Percentiles rank a stretch among this genome's conserved stretches.
Conservation (phyloP, 2,329 filamentous ascomycete species). For the Fusarium compactum region DNA sequence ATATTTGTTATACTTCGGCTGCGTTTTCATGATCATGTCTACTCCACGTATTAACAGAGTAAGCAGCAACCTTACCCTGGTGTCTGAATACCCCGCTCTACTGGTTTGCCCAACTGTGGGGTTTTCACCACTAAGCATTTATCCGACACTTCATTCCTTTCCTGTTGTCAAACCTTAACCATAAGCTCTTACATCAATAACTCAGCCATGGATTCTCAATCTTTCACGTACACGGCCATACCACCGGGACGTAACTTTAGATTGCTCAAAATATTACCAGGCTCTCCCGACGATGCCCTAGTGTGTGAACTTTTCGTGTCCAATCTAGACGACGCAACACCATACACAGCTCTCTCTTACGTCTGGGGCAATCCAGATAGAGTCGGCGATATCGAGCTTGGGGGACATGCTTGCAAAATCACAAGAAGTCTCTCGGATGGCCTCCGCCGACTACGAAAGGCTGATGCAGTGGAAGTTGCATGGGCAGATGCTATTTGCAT, state of each 20-base stretch:
- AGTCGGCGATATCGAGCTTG: neutral
- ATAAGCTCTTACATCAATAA: fast-evolving
- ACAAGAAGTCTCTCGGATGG: slow-evolving; percentile 11
- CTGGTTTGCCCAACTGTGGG: neutral
- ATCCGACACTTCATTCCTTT: neutral
- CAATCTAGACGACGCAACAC: neutral
- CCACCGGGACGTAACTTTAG: slow-evolving; percentile 4
- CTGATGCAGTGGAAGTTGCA: neutral
- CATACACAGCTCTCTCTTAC: slow-evolving; percentile 6
- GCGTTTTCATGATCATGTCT: too few relatives aligned
- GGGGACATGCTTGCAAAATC: slow-evolving; percentile 1
- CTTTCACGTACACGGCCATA: neutral
- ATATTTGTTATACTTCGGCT: too few relatives aligned
- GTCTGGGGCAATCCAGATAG: slow-evolving; percentile 6
- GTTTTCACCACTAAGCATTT: neutral
- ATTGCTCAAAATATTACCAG: neutral
- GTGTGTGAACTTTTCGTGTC: slow-evolving; percentile 10
- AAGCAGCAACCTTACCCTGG: too few relatives aligned
- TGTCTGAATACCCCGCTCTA: neutral
- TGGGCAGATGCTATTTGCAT: slow-evolving; percentile 13
- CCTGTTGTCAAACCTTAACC: fast-evolving
- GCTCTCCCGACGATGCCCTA: neutral
- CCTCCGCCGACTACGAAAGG: slow-evolving; percentile 1
- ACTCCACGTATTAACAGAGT: too few relatives aligned
- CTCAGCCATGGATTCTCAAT: neutral